phyloP scores from a whole-genome alignment of 2,329 filamentous ascomycete species.

The Epichloe elymi region DNA sequence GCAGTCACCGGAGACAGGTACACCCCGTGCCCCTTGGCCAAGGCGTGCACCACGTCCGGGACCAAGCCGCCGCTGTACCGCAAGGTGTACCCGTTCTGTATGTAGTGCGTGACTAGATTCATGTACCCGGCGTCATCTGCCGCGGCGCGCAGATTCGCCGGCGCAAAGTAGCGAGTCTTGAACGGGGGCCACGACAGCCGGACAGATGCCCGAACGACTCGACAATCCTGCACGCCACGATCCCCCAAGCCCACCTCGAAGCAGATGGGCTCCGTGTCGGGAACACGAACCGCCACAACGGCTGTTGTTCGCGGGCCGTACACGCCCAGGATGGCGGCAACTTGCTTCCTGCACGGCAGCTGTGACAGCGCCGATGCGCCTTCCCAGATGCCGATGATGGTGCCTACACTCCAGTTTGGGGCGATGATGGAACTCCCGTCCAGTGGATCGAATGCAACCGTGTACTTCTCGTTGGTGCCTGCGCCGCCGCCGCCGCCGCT shows the following conservation, averaged over 20 bases:
- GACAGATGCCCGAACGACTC: no score
- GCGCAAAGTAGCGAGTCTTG: slow-evolving; percentile 46
- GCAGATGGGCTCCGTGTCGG: slow-evolving; percentile 25
- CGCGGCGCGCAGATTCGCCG: slow-evolving; percentile 46
- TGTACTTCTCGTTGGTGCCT: slow-evolving; percentile 23
- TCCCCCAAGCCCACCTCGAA: slow-evolving; percentile 35
- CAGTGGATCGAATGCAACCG: slow-evolving; percentile 49
- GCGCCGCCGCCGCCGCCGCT: no score
- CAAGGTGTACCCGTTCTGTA: slow-evolving; percentile 42
- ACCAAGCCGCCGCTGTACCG: slow-evolving; percentile 49
- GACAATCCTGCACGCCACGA: no score
- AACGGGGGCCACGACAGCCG: slow-evolving; percentile 15
- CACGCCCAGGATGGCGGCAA: slow-evolving; percentile 39
- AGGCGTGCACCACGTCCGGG: slow-evolving; percentile 44
- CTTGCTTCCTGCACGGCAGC: slow-evolving; percentile 25
- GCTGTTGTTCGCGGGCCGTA: slow-evolving; percentile 43
- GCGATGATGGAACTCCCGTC: slow-evolving; percentile 50
- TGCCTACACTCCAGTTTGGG: slow-evolving; percentile 44
- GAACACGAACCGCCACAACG: slow-evolving; percentile 38
- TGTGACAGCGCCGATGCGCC: slow-evolving; percentile 30
- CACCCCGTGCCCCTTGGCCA: slow-evolving; percentile 48
- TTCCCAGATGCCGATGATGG: slow-evolving; percentile 48
- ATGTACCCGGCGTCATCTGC: slow-evolving; percentile 37
- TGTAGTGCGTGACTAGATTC: slow-evolving; percentile 33
- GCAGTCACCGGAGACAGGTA: slow-evolving; percentile 45